Evolutionary conservation across 1,139 yeast species (phyloP).

Genomic region (Pichia cactophila): DNA sequence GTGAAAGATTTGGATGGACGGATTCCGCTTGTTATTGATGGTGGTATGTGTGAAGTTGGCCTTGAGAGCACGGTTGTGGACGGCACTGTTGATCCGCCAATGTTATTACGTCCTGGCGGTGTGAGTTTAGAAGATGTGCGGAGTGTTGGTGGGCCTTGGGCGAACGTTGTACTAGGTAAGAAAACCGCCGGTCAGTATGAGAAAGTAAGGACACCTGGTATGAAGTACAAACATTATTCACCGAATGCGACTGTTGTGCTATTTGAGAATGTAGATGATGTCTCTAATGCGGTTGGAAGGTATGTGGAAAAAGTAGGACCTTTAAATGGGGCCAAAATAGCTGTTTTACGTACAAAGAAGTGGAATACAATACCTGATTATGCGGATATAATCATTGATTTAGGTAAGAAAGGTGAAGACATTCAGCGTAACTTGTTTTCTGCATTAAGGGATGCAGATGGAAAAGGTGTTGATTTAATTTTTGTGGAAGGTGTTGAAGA

Average conservation of each 20-base stretch:
- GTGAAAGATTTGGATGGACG: constrained; percentile 66
- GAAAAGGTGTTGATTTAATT: constrained; percentile 21
- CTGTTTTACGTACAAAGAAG: constrained; percentile 38
- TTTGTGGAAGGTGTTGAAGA: constrained; percentile 26
- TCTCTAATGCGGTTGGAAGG: constrained; percentile 19
- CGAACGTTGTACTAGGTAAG: constrained; percentile 52
- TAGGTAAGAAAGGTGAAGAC: constrained; percentile 21
- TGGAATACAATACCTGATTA: constrained; percentile 29
- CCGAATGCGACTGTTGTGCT: constrained; percentile 79
- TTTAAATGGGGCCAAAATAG: constrained; percentile 29
- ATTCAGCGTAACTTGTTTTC: constrained; percentile 73
- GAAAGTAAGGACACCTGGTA: constrained; percentile 88
- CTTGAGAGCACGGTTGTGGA: constrained; percentile 92
- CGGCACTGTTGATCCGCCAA: constrained; percentile 79
- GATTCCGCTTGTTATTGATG: constrained; percentile 84
- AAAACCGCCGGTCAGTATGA: constrained; percentile 59
- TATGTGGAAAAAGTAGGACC: background rate
- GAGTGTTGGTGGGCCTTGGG: constrained; percentile 53
- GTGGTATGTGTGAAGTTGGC: constrained; percentile 87
- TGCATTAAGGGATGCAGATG: constrained; percentile 41
- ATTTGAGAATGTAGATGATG: constrained; percentile 41
- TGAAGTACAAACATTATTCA: constrained; percentile 94
- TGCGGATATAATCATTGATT: constrained; percentile 25
- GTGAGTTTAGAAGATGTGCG: constrained; percentile 70
- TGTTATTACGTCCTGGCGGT: constrained; percentile 91